Base-by-base conservation (phyloP, 257 asterid genomes). In the Gentiana straminea region DNA sequence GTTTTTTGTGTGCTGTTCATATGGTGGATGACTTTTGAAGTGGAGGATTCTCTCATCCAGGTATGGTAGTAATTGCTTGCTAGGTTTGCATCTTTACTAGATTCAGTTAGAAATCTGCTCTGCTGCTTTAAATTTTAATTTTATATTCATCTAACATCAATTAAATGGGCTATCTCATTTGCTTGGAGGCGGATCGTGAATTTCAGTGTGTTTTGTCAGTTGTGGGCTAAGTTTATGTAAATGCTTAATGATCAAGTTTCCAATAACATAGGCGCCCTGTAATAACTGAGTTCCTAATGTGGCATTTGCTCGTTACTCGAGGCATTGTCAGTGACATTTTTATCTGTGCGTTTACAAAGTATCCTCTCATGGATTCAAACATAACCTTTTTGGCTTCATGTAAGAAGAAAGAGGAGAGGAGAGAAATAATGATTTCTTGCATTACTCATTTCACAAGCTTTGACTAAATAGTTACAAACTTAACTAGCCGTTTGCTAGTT, bases 31-130 rank as follows among this genome's bases (percentile, higher is more conserved):
- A 37, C 55, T 45, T 52, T 9, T 43, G n/a, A 3, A 15, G 36
- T 38, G 47, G 59, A 41, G 33, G 13, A 35, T 53, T 43, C 13
- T 47, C 59, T 50, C 10, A 32, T 33, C 37, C 62, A 47, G 71
- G 65, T 66, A 49, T 35, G 50, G 35, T 15, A 51, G 41, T 33
- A 39, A 34, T 15, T 55, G 12, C 46, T 13, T 13, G 46, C 4
- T 36, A 49, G 9, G 10, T 1, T 46, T 5, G 39, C 7, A 7
- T 4, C 41, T 7, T 2, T 24, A 8, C 11, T 2, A 33, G 15
- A 33, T 39, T 32, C 34, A 5, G 2, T 53, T 1, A 34, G 55
- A 33, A 32, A 33, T 3, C 35, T 41, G 35, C 2, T 33, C 3
- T 0, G 1, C 35, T 3, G 34, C 53, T 4, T 1, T 32, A 51